These are phyloP conservation scores for Akanthomyces lecanii DNA, from an alignment of 2,329 filamentous ascomycete genomes.

Conservation along the genomic window DNA sequence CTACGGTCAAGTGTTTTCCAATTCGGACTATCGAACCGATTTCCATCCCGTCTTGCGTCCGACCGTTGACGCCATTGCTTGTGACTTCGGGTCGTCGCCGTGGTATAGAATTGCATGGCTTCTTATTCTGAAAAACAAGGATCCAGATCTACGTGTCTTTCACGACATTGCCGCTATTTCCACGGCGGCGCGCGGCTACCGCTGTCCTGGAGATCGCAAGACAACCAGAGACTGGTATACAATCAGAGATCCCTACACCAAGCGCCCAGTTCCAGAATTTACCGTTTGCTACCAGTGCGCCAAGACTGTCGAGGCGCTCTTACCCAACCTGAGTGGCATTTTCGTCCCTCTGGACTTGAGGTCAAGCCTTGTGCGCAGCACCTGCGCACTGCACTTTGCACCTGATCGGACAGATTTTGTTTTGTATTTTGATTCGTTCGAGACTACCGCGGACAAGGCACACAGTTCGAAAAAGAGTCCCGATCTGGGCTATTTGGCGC, in stretches of 20 bases:
- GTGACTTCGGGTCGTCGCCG: constrained; percentile 70
- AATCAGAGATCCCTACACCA: constrained; percentile 63
- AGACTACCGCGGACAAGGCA: constrained; percentile 51
- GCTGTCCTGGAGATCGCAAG: constrained; percentile 54
- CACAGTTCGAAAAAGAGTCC: constrained; percentile 42
- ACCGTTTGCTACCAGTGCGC: constrained; percentile 71
- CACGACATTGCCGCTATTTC: constrained; percentile 61
- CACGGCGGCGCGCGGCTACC: constrained; percentile 44
- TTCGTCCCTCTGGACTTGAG: constrained; percentile 54
- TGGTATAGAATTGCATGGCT: constrained; percentile 87
- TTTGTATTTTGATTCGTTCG: constrained; percentile 58
- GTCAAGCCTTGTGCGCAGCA: constrained; percentile 43
- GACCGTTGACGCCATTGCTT: constrained; percentile 57
- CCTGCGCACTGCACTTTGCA: constrained; percentile 65
- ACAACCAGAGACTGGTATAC: constrained; percentile 68
- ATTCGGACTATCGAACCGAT: constrained; percentile 61
- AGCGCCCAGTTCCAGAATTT: constrained; percentile 64
- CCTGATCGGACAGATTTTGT: constrained; percentile 51
- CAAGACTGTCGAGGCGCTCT: constrained; percentile 64
- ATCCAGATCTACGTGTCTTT: constrained; percentile 63
- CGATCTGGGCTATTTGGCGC: constrained; percentile 59
- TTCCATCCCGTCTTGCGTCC: constrained; percentile 59
- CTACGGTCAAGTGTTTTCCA: constrained; percentile 64
- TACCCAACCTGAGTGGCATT: constrained; percentile 66
- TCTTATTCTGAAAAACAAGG: constrained; percentile 67